Evolutionary conservation across 2,329 filamentous ascomycete species (phyloP).

Genomic region (Nemania sp.): DNA sequence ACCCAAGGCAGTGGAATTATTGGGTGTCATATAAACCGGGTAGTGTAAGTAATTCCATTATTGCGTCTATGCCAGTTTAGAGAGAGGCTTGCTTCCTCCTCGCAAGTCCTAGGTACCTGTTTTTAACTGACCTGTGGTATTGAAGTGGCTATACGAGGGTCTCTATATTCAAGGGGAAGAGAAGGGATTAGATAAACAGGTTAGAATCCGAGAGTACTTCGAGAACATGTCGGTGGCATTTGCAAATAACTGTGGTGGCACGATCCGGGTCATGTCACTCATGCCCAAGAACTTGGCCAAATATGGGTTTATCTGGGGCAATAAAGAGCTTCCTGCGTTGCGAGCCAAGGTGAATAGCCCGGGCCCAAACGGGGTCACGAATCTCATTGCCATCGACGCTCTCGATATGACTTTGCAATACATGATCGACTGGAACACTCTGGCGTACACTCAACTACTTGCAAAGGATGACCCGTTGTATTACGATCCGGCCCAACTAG

Average conservation of each 20-base stretch:
- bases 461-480: no score
- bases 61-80: neutral
- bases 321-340: slow-evolving; percentile 16
- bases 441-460: neutral
- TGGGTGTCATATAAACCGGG: slow-evolving; percentile 1
- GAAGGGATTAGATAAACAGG: neutral
- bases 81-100: neutral
- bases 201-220: slow-evolving; percentile 8
- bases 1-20: slow-evolving; percentile 13
- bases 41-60: slow-evolving; percentile 9
- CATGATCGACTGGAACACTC: slow-evolving; percentile 11
- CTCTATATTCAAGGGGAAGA: neutral
- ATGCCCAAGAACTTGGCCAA: neutral
- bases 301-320: slow-evolving; percentile 19
- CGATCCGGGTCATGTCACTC: slow-evolving; percentile 17
- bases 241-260: slow-evolving; percentile 16
- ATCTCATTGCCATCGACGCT: slow-evolving; percentile 19
- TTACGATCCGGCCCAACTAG: neutral
- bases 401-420: slow-evolving; percentile 10
- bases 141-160: slow-evolving; percentile 21
- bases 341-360: slow-evolving; percentile 14
- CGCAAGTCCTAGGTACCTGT: neutral
- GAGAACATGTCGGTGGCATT: slow-evolving; percentile 23
- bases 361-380: neutral
- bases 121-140: slow-evolving; percentile 7